Evolutionary conservation across 306 rosid species (phyloP), one percentile per base, ranked within the genome.

Genomic region (Notholithocarpus densiflorus): DNA sequence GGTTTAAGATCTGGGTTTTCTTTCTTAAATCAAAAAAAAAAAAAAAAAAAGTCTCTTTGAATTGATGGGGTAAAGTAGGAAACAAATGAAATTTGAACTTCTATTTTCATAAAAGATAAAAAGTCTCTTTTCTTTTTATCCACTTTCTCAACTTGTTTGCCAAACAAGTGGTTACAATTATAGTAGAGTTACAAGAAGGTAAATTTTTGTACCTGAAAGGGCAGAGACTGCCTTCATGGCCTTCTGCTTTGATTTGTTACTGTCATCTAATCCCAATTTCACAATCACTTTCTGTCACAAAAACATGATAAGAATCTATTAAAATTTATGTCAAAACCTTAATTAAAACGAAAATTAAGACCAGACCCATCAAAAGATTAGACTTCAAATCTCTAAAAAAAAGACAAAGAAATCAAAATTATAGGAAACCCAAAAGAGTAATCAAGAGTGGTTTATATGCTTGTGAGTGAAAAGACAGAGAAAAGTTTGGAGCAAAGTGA

Each of bases 171-270:
- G 11, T 15, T 37, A 37, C 43, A 37, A 10, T 21, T 79, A 5
- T 6, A 56, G 24, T 32, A 66, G 51, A 66, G 19, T 31, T 65
- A 23, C 51, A 1, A 52, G 52, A 52, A 71, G n/a, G 52, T 59
- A 29, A 10, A 20, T 34, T 6, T 40, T 3, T 51, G 11, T 90
- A 92, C 98, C 97, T 71, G 84, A 56, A 29, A 92, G 56, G 45
- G 89, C 91, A 79, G 98, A 92, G 11, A 89, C 94, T 76, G 84
- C 69, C 54, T 43, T 88, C 97, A 92, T 88, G 56, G 91, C 94
- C 64, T 86, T 92, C 55, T 66, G 79, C 91, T 81, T 91, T 3
- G 26, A 14, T 73, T 20, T 84, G 61, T 92, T 88, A 45, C 0
- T 8, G 0, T 92, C 92, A 45, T 81, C 3, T 56, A 90, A 12